A percentile compares a stretch with the other conserved stretches of the same genome.
These are phyloP conservation scores for Bruguiera hainesii DNA, from an alignment of 441 rosid genomes.

Conservation along the genomic window DNA sequence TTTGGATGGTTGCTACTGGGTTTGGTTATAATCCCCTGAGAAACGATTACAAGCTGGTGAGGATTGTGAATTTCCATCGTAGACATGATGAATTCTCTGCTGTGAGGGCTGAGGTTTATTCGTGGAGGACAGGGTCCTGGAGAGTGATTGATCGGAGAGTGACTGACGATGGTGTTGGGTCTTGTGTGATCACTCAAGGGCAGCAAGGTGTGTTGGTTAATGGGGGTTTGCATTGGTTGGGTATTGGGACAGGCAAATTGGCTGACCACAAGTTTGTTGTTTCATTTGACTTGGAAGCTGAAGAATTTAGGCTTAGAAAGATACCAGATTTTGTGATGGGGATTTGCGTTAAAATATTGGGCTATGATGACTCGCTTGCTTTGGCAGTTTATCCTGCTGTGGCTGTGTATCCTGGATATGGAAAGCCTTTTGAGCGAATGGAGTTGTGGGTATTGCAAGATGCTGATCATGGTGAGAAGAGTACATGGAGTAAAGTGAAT, in stretches of 20 bases:
- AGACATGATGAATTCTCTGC: not conserved
- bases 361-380: slow-evolving; percentile 25
- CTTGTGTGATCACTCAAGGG: slow-evolving; percentile 18
- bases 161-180: slow-evolving; percentile 10
- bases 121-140: slow-evolving; percentile 26
- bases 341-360: slow-evolving; percentile 18
- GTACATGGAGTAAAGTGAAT: slow-evolving; percentile 16
- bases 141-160: slow-evolving; percentile 25
- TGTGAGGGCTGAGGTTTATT: slow-evolving; percentile 28
- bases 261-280: slow-evolving; percentile 9
- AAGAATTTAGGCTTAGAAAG: slow-evolving; percentile 18
- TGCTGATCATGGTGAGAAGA: not conserved
- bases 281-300: slow-evolving; percentile 30
- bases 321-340: slow-evolving; percentile 8
- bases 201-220: slow-evolving; percentile 20
- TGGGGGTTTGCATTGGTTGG: slow-evolving; percentile 30
- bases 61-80: slow-evolving; percentile 25
- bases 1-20: slow-evolving; percentile 34
- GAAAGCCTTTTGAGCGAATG: slow-evolving; percentile 8
- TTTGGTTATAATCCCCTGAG: slow-evolving; percentile 23
- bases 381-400: slow-evolving; percentile 27
- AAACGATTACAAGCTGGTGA: slow-evolving; percentile 30
- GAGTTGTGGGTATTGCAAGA: slow-evolving; percentile 30
- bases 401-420: slow-evolving; percentile 20
- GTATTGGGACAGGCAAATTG: slow-evolving; percentile 9